These are phyloP conservation scores for Gremmenia infestans DNA, from an alignment of 2,329 filamentous ascomycete species.

Conservation along the genomic window DNA sequence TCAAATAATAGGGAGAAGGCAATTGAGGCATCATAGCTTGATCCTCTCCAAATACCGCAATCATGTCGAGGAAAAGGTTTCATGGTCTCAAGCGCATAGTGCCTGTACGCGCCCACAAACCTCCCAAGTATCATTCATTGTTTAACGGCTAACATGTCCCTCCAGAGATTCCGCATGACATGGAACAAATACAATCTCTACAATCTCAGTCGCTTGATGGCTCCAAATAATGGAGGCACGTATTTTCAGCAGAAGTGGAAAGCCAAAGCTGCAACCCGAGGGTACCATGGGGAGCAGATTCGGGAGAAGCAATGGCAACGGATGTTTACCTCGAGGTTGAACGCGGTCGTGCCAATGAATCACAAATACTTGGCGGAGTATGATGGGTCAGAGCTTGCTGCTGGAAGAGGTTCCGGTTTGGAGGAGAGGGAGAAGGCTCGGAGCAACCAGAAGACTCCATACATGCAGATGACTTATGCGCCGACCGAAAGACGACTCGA, in stretches of 20 bases:
- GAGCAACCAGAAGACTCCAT: slow-evolving; percentile 56
- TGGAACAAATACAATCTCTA: slow-evolving; percentile 98
- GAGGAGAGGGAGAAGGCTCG: slow-evolving; percentile 20
- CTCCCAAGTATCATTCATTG: background rate
- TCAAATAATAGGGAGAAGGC: background rate
- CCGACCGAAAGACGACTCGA: slow-evolving; percentile 88
- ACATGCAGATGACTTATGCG: slow-evolving; percentile 94
- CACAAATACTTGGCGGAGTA: slow-evolving; percentile 69
- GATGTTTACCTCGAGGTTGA: slow-evolving; percentile 80
- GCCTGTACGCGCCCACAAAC: slow-evolving; percentile 32
- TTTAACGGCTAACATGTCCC: slow-evolving; percentile 6
- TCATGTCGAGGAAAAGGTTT: slow-evolving; percentile 52
- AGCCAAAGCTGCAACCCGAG: slow-evolving; percentile 76
- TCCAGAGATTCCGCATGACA: slow-evolving; percentile 85
- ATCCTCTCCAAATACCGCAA: background rate
- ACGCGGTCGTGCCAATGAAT: slow-evolving; percentile 82
- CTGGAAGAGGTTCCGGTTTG: slow-evolving; percentile 73
- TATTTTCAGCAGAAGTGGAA: slow-evolving; percentile 99
- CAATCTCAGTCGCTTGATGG: slow-evolving; percentile 62
- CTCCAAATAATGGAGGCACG: slow-evolving; percentile 46
- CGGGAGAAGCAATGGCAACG: slow-evolving; percentile 89
- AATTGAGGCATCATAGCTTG: background rate
- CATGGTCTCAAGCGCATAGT: slow-evolving; percentile 64
- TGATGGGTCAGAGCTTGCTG: slow-evolving; percentile 79
- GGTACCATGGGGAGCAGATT: slow-evolving; percentile 93